These are phyloP conservation scores for Suhomyces bolitotheri DNA, from an alignment of 1,139 yeast genomes.

Conservation along the genomic window DNA sequence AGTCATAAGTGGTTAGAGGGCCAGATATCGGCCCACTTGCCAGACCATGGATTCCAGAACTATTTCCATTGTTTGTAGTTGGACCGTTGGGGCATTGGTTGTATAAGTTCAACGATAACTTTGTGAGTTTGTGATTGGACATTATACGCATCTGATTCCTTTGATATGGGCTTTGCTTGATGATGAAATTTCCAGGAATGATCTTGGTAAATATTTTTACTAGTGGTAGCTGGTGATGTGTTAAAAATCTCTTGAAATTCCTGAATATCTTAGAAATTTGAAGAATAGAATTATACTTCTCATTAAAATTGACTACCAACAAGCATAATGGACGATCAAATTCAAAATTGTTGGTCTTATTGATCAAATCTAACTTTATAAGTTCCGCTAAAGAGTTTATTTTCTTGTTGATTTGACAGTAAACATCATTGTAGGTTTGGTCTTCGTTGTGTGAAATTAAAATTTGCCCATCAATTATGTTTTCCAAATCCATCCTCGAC, in stretches of 20 bases:
- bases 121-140: conserved; percentile 49
- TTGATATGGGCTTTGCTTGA: conserved; percentile 35
- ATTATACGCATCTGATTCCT: conserved; percentile 45
- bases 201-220: conserved; percentile 54
- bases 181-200: conserved; percentile 53
- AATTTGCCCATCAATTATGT: conserved; percentile 37
- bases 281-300: conserved; percentile 45
- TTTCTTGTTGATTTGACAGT: conserved; percentile 33
- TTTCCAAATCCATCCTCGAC: conserved; percentile 34
- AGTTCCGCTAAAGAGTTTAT: conserved; percentile 36
- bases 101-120: conserved; percentile 62
- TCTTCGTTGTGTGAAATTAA: conserved; percentile 20
- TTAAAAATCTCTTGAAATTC: conserved; percentile 45
- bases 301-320: conserved; percentile 47
- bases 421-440: conserved; percentile 26
- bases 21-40: neutral
- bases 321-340: conserved; percentile 50
- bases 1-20: neutral
- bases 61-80: neutral
- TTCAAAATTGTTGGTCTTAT: conserved; percentile 44
- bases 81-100: conserved; percentile 48
- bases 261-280: conserved; percentile 51
- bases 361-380: conserved; percentile 42
- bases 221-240: conserved; percentile 42
- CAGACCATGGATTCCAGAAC: neutral